Evolutionary conservation across 2,329 filamentous ascomycete genomes (phyloP).

Genomic region (Xylariaceae sp.): DNA sequence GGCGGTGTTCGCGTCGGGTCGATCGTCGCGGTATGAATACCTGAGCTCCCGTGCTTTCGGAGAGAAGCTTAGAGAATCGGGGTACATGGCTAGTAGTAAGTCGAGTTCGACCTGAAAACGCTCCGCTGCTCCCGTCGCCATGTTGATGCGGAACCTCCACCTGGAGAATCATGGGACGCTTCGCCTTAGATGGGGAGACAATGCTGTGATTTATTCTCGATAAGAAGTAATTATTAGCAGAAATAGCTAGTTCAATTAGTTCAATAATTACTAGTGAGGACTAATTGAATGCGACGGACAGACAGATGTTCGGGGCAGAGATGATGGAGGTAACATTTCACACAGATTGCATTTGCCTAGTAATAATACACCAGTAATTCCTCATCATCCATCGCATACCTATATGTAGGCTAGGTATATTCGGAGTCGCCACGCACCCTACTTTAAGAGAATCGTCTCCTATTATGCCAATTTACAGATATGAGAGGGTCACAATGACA

Average conservation of each 20-base stretch:
- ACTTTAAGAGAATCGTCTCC: too few relatives aligned
- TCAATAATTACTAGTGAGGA: too few relatives aligned
- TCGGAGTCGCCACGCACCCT: too few relatives aligned
- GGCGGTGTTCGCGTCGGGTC: background rate
- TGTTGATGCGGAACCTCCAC: background rate
- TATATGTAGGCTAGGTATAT: too few relatives aligned
- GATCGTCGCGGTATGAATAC: conserved; percentile 10
- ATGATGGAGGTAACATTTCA: too few relatives aligned
- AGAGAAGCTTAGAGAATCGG: conserved; percentile 21
- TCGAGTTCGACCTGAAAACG: conserved; percentile 15
- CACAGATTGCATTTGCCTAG: too few relatives aligned
- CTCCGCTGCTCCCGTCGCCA: conserved; percentile 14
- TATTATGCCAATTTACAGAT: background rate
- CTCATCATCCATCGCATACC: too few relatives aligned
- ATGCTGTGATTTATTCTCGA: background rate
- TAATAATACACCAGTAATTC: too few relatives aligned
- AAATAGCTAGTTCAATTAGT: too few relatives aligned
- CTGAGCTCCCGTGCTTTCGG: conserved; percentile 20
- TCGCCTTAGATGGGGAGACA: background rate
- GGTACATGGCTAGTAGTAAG: conserved; percentile 21
- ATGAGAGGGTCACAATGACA: background rate
- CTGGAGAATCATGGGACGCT: background rate
- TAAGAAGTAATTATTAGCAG: too few relatives aligned
- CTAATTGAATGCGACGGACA: too few relatives aligned
- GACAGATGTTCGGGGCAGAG: too few relatives aligned